A percentile compares a stretch with the other conserved stretches of the same genome.
These are phyloP conservation scores for Talaromyces marneffei DNA, from an alignment of 2,329 filamentous ascomycete genomes.

Conservation along the genomic window DNA sequence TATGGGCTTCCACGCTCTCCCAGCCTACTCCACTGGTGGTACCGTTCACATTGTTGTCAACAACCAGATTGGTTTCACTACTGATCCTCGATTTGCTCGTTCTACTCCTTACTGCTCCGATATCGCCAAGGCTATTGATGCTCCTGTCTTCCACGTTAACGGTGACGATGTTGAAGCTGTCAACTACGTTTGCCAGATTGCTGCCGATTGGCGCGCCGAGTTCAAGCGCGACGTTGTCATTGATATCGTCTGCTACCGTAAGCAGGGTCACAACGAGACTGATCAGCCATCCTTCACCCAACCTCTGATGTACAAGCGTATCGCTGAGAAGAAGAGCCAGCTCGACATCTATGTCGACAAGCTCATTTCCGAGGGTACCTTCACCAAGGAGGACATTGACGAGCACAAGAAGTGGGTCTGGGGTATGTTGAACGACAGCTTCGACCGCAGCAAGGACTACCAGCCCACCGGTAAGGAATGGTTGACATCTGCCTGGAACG, in stretches of 20 bases:
- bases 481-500: conserved; percentile 98
- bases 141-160: conserved; percentile 98
- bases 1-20: conserved; percentile 92
- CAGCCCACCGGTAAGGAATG: conserved; percentile 94
- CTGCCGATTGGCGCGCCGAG: conserved; percentile 95
- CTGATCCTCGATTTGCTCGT: conserved; percentile 91
- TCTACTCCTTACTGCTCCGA: conserved; percentile 99
- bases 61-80: conserved; percentile 99
- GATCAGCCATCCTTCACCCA: conserved; percentile 99
- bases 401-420: conserved; percentile 99
- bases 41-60: conserved; percentile 97
- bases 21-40: conserved; percentile 92
- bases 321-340: conserved; percentile 74
- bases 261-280: conserved; percentile 98
- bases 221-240: conserved; percentile 99
- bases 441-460: conserved; percentile 95
- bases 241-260: conserved; percentile 97
- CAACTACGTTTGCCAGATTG: conserved; percentile 96
- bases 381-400: conserved; percentile 95
- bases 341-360: conserved; percentile 89
- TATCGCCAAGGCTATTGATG: conserved; percentile 97
- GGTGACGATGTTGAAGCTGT: conserved; percentile 97
- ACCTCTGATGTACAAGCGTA: conserved; percentile 98
- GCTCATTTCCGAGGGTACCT: conserved; percentile 84
- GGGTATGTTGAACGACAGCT: conserved; percentile 98